Percentiles rank a stretch among this genome's conserved stretches.
Conservation (phyloP, 148 eudicot genomes). For the Persicaria maculosa region DNA sequence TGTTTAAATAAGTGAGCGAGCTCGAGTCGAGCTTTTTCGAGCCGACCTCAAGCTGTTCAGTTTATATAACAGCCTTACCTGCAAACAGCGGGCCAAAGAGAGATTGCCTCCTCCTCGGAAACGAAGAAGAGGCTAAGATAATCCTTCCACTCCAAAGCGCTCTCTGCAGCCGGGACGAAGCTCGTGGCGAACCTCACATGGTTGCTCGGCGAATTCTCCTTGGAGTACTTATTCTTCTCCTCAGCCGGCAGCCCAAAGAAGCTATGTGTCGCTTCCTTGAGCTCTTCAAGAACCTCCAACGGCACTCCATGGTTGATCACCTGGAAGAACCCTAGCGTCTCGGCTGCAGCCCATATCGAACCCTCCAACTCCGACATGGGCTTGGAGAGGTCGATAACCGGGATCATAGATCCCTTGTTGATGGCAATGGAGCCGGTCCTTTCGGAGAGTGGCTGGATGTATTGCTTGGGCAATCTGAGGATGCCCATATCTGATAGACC, state of each 20-base stretch:
- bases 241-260: constrained; percentile 34
- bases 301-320: constrained; percentile 50
- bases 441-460: constrained; percentile 45
- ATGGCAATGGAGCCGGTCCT: constrained; percentile 17
- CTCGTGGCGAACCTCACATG: constrained; percentile 46
- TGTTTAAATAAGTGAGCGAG: no score
- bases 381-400: constrained; percentile 42
- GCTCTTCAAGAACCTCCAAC: constrained; percentile 25
- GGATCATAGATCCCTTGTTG: constrained; percentile 22
- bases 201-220: constrained; percentile 34
- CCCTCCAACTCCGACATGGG: constrained; percentile 16
- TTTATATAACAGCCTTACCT: constrained; percentile 17
- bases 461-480: constrained; percentile 30
- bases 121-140: constrained; percentile 56
- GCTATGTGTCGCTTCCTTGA: constrained; percentile 28
- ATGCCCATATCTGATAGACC: constrained; percentile 37
- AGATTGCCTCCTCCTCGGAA: constrained; percentile 37
- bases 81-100: constrained; percentile 44
- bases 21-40: no score
- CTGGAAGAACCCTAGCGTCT: constrained; percentile 51
- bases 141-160: constrained; percentile 56
- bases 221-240: constrained; percentile 38
- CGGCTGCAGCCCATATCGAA: constrained; percentile 43
- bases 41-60: no score
- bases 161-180: constrained; percentile 43